Evolutionary conservation across 2,329 filamentous ascomycete species (phyloP).

Genomic region (Stagonosporopsis vannaccii): DNA sequence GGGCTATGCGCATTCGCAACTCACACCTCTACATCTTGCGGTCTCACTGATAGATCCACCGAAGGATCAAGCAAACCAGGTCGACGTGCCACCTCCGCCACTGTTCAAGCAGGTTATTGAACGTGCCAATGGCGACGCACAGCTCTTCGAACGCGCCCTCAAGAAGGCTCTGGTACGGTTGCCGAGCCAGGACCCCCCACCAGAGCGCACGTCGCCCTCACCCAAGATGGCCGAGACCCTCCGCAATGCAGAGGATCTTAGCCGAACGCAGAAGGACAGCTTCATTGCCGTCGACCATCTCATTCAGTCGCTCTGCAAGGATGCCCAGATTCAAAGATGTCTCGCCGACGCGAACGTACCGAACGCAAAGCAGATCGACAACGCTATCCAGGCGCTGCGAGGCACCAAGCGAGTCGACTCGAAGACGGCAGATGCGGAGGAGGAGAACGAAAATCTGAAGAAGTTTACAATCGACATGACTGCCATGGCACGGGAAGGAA

Average conservation of each 20-base stretch:
- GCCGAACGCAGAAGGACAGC: constrained; percentile 96
- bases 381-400: constrained; percentile 88
- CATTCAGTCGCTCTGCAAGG: constrained; percentile 84
- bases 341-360: constrained; percentile 89
- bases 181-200: constrained; percentile 93
- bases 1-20: constrained; percentile 89
- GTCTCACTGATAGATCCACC: constrained; percentile 80
- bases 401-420: constrained; percentile 94
- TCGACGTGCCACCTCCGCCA: constrained; percentile 69
- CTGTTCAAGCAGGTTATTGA: constrained; percentile 95
- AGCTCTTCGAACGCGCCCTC: constrained; percentile 84
- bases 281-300: constrained; percentile 95
- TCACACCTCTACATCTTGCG: constrained; percentile 88
- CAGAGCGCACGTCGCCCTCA: constrained; percentile 83
- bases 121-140: constrained; percentile 89
- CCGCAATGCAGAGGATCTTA: constrained; percentile 83
- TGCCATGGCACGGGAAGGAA: constrained; percentile 91
- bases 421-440: constrained; percentile 91
- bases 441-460: constrained; percentile 92
- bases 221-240: constrained; percentile 84
- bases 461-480: constrained; percentile 99
- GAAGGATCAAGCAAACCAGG: constrained; percentile 72
- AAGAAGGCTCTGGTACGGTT: constrained; percentile 92
- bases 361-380: constrained; percentile 87
- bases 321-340: constrained; percentile 73